A percentile compares a stretch with the other conserved stretches of the same genome.
These are phyloP conservation scores for Cercospora sp. DNA, from an alignment of 2,329 filamentous ascomycete species.

Conservation along the genomic window DNA sequence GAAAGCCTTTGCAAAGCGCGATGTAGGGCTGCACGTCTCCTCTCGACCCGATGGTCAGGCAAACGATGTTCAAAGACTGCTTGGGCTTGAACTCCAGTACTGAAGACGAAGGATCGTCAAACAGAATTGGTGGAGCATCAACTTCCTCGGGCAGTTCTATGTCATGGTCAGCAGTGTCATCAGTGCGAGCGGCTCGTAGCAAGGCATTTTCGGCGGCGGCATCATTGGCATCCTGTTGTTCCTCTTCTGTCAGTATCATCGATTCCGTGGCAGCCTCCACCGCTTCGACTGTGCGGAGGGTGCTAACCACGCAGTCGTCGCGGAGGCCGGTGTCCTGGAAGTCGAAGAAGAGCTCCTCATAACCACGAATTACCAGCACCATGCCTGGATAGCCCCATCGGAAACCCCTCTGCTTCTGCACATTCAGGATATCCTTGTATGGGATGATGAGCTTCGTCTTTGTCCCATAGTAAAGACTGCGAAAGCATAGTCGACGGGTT, in stretches of 20 bases:
- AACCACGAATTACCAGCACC: constrained; percentile 87
- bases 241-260: constrained; percentile 64
- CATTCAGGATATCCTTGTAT: constrained; percentile 86
- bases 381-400: constrained; percentile 87
- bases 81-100: constrained; percentile 88
- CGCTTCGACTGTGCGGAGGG: constrained; percentile 74
- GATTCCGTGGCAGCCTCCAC: constrained; percentile 70
- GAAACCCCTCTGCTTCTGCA: constrained; percentile 93
- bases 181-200: constrained; percentile 69
- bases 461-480: constrained; percentile 83
- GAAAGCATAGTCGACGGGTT: constrained; percentile 84
- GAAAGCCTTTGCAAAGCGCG: constrained; percentile 84
- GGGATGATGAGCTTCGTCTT: constrained; percentile 90
- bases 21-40: constrained; percentile 98
- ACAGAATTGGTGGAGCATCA: constrained; percentile 73
- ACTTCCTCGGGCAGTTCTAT: constrained; percentile 24
- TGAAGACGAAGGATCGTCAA: constrained; percentile 85
- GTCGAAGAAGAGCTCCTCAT: constrained; percentile 96
- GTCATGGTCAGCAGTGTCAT: constrained; percentile 45
- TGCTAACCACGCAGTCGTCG: constrained; percentile 83
- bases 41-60: constrained; percentile 90
- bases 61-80: constrained; percentile 78
- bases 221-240: constrained; percentile 68
- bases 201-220: constrained; percentile 79
- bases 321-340: constrained; percentile 75